These are phyloP conservation scores for Umbelopsis sp. DNA, from an alignment of 371 early-diverging fungal genomes.

Conservation along the genomic window DNA sequence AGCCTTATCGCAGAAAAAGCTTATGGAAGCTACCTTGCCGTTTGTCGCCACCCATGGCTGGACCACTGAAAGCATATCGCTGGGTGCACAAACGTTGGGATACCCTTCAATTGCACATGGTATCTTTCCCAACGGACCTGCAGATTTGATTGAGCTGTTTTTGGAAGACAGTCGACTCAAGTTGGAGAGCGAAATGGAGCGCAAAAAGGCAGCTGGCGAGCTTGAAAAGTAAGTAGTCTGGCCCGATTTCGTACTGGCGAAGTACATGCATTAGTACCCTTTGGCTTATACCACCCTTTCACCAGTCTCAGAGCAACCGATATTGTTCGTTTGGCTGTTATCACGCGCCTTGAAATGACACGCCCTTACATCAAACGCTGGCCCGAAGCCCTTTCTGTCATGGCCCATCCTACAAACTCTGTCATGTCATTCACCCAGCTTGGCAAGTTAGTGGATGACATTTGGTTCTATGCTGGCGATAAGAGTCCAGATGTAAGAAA, in stretches of 20 bases:
- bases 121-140: slow-evolving; percentile 67
- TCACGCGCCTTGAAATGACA: slow-evolving; percentile 72
- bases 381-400: slow-evolving; percentile 87
- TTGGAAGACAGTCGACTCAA: slow-evolving; percentile 64
- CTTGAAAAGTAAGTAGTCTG: slow-evolving; percentile 47
- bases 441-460: slow-evolving; percentile 77
- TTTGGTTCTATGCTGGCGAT: slow-evolving; percentile 90
- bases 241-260: not conserved
- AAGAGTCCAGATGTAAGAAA: slow-evolving; percentile 72
- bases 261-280: slow-evolving; percentile 29
- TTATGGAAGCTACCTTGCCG: slow-evolving; percentile 70
- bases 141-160: slow-evolving; percentile 79
- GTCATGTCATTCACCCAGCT: slow-evolving; percentile 70
- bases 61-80: slow-evolving; percentile 67
- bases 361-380: slow-evolving; percentile 76
- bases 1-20: slow-evolving; percentile 20
- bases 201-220: slow-evolving; percentile 37
- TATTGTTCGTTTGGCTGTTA: slow-evolving; percentile 67
- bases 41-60: slow-evolving; percentile 77
- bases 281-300: slow-evolving; percentile 12
- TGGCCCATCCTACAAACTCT: slow-evolving; percentile 78
- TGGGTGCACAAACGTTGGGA: slow-evolving; percentile 71
- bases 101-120: slow-evolving; percentile 78
- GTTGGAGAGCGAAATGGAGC: slow-evolving; percentile 57
- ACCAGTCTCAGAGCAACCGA: slow-evolving; percentile 50